phyloP scores from a whole-genome alignment of 2,329 filamentous ascomycete species.

The Podosphaera fusca region DNA sequence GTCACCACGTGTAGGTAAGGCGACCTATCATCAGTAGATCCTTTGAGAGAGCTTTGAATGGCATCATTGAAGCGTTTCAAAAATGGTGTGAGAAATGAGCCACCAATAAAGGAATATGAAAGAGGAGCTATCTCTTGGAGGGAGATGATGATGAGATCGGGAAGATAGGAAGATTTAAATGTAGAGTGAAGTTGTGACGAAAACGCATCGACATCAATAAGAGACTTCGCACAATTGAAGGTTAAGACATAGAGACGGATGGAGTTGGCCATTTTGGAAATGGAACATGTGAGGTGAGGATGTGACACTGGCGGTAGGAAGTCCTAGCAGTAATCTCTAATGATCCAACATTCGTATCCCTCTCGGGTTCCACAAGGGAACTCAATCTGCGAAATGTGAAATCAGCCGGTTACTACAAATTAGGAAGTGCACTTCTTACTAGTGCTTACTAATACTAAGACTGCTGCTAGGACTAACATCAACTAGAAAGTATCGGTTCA shows the following conservation, averaged over 20 bases:
- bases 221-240: conserved; percentile 64
- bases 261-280: conserved; percentile 7
- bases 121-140: conserved; percentile 83
- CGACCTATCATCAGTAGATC: conserved; percentile 13
- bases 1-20: conserved; percentile 48
- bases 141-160: conserved; percentile 39
- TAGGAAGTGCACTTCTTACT: too few relatives aligned
- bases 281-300: too few relatives aligned
- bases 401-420: too few relatives aligned
- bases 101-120: conserved; percentile 63
- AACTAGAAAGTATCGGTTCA: too few relatives aligned
- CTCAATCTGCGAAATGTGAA: too few relatives aligned
- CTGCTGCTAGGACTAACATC: too few relatives aligned
- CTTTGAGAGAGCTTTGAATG: conserved; percentile 38
- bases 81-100: conserved; percentile 55
- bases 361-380: too few relatives aligned
- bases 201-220: conserved; percentile 47
- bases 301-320: too few relatives aligned
- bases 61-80: conserved; percentile 48
- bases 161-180: conserved; percentile 33
- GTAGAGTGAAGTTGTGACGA: conserved; percentile 43
- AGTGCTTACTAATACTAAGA: too few relatives aligned
- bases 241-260: conserved; percentile 60
- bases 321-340: too few relatives aligned
- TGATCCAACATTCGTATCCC: too few relatives aligned